These are phyloP conservation scores for Peniophora sp. DNA, from an alignment of 1,284 basidiomycete genomes.

Conservation along the genomic window DNA sequence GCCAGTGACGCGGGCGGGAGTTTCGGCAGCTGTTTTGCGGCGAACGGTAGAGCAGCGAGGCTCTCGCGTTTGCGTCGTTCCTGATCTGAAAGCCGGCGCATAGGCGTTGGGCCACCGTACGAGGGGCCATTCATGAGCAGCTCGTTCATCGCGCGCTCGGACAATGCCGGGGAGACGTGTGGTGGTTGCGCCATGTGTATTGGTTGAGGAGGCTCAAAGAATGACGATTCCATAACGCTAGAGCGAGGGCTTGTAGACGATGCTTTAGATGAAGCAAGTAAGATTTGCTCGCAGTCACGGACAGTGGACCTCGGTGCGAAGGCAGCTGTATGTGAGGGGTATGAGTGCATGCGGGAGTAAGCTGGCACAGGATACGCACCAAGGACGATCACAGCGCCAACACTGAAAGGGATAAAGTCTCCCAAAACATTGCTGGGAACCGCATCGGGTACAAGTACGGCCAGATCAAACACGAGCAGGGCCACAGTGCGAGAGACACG, in stretches of 20 bases:
- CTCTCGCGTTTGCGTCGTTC: background rate
- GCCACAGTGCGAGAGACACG: constrained; percentile 28
- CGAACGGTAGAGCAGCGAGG: background rate
- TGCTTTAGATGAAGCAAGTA: background rate
- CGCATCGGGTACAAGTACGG: constrained; percentile 34
- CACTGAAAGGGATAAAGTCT: constrained; percentile 39
- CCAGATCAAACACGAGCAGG: constrained; percentile 36
- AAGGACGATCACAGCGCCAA: constrained; percentile 41
- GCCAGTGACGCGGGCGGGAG: background rate
- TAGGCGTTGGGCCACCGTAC: background rate
- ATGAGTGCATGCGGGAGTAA: background rate
- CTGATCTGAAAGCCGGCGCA: background rate
- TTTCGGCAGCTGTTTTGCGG: background rate
- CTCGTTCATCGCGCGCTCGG: background rate
- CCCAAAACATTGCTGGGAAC: constrained; percentile 29
- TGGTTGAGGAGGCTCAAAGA: background rate
- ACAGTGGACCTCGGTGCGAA: background rate
- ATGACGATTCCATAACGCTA: background rate
- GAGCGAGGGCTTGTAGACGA: background rate
- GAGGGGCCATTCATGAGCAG: background rate
- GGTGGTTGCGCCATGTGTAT: background rate
- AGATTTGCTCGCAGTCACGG: background rate
- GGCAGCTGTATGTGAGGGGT: background rate
- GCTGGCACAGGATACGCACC: constrained; percentile 13
- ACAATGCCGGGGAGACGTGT: background rate